These are phyloP conservation scores for Clavispora asparagi DNA, from an alignment of 805 yeast species.

Conservation along the genomic window DNA sequence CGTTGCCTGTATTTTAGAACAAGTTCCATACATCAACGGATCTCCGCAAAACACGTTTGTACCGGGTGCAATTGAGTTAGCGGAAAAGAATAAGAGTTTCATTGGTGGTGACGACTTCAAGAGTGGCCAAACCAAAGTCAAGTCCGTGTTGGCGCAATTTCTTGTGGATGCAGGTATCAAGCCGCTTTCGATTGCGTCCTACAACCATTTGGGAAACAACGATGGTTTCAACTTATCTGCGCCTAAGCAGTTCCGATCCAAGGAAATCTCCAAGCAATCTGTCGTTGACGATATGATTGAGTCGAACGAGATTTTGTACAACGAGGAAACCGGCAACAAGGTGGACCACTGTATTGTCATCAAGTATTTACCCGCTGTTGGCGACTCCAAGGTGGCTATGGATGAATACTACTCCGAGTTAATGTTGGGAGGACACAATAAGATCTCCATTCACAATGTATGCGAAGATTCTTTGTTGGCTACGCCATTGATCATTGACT, in stretches of 20 bases:
- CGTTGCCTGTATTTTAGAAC: conserved; percentile 85
- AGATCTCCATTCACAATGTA: conserved; percentile 88
- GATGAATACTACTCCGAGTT: conserved; percentile 95
- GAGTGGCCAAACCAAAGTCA: conserved; percentile 92
- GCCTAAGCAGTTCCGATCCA: conserved; percentile 89
- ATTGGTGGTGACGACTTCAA: conserved; percentile 98
- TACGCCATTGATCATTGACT: conserved; percentile 88
- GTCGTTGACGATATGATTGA: conserved; percentile 94
- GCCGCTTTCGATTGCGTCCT: conserved; percentile 91
- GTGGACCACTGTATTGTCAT: conserved; percentile 95
- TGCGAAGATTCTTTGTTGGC: conserved; percentile 96
- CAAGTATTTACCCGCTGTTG: conserved; percentile 90
- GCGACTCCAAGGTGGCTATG: conserved; percentile 97
- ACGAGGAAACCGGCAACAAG: conserved; percentile 66
- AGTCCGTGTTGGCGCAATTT: conserved; percentile 94
- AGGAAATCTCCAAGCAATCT: conserved; percentile 88
- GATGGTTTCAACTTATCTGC: conserved; percentile 92
- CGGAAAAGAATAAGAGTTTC: conserved; percentile 67
- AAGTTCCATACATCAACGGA: conserved; percentile 88
- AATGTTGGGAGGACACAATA: conserved; percentile 97
- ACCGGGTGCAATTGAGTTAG: conserved; percentile 88
- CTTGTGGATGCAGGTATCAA: conserved; percentile 96
- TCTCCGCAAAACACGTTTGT: conserved; percentile 98
- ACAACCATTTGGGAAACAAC: conserved; percentile 94
- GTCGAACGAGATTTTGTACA: conserved; percentile 78